Evolutionary conservation across 2,329 filamentous ascomycete species (phyloP).

Genomic region (Cadophora sp.): DNA sequence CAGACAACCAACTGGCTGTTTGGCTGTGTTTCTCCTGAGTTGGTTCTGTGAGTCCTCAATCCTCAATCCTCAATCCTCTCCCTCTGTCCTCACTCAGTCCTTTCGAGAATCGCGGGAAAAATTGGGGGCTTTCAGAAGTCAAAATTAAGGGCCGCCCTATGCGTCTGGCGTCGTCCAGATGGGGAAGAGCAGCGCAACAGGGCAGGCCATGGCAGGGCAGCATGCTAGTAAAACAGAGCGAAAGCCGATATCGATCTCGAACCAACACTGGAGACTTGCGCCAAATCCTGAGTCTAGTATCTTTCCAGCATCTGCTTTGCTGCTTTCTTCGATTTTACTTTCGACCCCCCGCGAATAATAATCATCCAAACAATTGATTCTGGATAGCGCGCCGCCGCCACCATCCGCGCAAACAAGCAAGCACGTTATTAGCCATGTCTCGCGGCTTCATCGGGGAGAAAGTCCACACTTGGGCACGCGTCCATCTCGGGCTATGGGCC

Average conservation of each 20-base stretch:
- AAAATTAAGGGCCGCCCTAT: conserved; percentile 20
- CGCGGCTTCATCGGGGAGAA: conserved; percentile 28
- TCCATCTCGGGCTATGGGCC: conserved; percentile 27
- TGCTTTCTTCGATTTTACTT: conserved; percentile 3
- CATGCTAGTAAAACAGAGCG: background rate
- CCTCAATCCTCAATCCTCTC: background rate
- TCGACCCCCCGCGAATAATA: conserved; percentile 4
- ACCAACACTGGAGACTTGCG: background rate
- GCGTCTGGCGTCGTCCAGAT: conserved; percentile 14
- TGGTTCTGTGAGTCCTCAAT: conserved; percentile 2
- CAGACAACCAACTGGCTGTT: background rate
- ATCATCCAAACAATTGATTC: background rate
- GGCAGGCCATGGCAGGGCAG: background rate
- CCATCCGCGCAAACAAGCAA: conserved; percentile 16
- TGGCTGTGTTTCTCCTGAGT: background rate
- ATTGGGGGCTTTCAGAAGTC: conserved; percentile 14
- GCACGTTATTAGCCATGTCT: conserved; percentile 34
- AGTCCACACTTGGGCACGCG: conserved; percentile 28
- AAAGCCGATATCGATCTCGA: conserved; percentile 16
- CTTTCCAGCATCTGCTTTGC: conserved; percentile 10
- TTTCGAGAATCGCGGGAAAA: conserved; percentile 11
- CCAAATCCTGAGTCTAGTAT: conserved; percentile 5
- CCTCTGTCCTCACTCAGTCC: no score
- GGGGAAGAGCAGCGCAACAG: background rate
- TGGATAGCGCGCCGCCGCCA: background rate